phyloP scores from a whole-genome alignment of 495 filamentous ascomycete genomes.

The Aspergillus homomorphus region DNA sequence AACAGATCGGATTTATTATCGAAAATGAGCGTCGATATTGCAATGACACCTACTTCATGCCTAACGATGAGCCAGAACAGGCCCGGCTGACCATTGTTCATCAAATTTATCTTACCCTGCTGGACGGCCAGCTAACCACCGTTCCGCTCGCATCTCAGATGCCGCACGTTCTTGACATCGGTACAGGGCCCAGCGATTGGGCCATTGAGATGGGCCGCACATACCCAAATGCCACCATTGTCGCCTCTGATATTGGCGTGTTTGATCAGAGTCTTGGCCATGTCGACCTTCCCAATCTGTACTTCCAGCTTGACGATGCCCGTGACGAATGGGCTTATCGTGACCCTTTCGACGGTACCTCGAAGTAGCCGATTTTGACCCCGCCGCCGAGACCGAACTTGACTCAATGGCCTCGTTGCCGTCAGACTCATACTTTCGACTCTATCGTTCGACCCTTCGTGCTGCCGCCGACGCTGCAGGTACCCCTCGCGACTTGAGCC shows the following conservation, averaged over 20 bases:
- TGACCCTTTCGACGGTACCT: conserved; percentile 64
- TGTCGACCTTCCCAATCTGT: conserved; percentile 60
- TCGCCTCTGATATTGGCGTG: conserved; percentile 63
- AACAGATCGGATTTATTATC: conserved; percentile 51
- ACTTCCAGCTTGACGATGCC: conserved; percentile 69
- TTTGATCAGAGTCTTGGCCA: conserved; percentile 43
- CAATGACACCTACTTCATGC: conserved; percentile 66
- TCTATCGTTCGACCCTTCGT: conserved; percentile 36
- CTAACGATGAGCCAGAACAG: conserved; percentile 72
- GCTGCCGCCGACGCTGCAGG: conserved; percentile 32
- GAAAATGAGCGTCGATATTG: conserved; percentile 71
- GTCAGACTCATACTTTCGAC: conserved; percentile 35
- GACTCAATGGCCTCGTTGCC: conserved; percentile 21
- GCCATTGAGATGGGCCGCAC: conserved; percentile 67
- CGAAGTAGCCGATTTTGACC: conserved; percentile 48
- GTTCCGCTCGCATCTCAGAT: conserved; percentile 52
- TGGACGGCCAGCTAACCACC: conserved; percentile 57
- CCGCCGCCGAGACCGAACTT: conserved; percentile 33
- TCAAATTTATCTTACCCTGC: conserved; percentile 59
- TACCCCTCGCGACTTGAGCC: conserved; percentile 46
- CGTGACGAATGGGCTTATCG: conserved; percentile 53
- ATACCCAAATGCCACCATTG: conserved; percentile 60
- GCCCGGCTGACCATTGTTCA: conserved; percentile 66
- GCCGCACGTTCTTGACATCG: conserved; percentile 62
- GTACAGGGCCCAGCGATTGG: conserved; percentile 70